phyloP scores from a whole-genome alignment of 257 asterid species.

The Jaltomata sinuosa region DNA sequence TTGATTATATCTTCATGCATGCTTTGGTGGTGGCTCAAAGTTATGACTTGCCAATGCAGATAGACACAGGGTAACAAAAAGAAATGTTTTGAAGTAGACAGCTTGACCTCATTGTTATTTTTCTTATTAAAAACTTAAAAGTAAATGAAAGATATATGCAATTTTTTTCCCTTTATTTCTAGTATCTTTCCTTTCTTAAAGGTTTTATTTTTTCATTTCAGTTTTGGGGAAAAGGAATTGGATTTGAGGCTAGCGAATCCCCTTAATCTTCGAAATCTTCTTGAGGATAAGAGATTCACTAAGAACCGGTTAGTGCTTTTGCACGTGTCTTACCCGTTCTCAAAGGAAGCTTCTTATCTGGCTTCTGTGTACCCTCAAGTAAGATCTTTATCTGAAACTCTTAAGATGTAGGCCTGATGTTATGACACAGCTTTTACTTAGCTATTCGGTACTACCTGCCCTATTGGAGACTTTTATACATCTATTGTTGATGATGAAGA shows the following conservation, averaged over 20 bases:
- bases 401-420: not conserved
- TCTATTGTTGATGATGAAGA: constrained; percentile 2
- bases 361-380: constrained; percentile 91
- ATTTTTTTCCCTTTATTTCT: not conserved
- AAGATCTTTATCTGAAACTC: constrained; percentile 1
- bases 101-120: not conserved
- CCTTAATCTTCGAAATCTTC: constrained; percentile 79
- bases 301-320: constrained; percentile 64
- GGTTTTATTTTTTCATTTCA: constrained; percentile 14
- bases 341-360: constrained; percentile 88
- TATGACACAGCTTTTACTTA: not conserved
- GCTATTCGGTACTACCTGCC: not conserved
- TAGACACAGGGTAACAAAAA: constrained; percentile 80
- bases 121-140: not conserved
- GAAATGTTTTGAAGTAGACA: not conserved
- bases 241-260: constrained; percentile 87
- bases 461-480: not conserved
- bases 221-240: constrained; percentile 86
- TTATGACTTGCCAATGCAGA: constrained; percentile 83
- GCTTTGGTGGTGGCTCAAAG: constrained; percentile 73
- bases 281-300: constrained; percentile 71
- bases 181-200: not conserved
- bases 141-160: not conserved
- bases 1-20: constrained; percentile 57
- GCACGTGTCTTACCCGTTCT: constrained; percentile 87